phyloP scores from a whole-genome alignment of 768 basidiomycete species.

The Boletus reticuloceps region DNA sequence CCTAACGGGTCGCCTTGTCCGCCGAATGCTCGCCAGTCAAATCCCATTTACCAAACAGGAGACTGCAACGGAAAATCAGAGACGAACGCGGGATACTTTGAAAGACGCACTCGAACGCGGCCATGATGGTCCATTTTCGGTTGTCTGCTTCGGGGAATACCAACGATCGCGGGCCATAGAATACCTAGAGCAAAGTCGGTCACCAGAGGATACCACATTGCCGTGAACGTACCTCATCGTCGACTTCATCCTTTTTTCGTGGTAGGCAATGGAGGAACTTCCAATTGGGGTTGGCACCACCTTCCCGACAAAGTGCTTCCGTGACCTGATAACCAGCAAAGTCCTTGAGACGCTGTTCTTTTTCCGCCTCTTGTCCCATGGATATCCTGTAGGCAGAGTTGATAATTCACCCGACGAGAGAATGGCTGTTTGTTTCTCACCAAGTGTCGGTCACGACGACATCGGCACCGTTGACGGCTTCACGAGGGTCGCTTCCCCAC shows the following conservation, averaged over 20 bases:
- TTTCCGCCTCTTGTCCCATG: slow-evolving; percentile 98
- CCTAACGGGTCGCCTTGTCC: slow-evolving; percentile 8
- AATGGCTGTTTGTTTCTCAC: slow-evolving; percentile 37
- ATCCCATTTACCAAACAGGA: slow-evolving; percentile 49
- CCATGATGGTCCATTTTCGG: slow-evolving; percentile 96
- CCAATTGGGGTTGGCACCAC: slow-evolving; percentile 85
- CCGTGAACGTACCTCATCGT: slow-evolving; percentile 71
- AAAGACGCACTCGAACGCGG: slow-evolving; percentile 75
- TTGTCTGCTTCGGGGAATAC: slow-evolving; percentile 96
- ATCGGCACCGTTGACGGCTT: slow-evolving; percentile 87
- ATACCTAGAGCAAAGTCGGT: slow-evolving; percentile 52
- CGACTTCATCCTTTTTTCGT: slow-evolving; percentile 88
- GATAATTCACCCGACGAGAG: not conserved
- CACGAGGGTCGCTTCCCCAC: slow-evolving; percentile 77
- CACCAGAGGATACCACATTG: not conserved
- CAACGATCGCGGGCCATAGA: slow-evolving; percentile 88
- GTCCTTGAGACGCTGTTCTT: slow-evolving; percentile 77
- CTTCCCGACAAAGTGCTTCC: slow-evolving; percentile 75
- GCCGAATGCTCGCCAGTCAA: slow-evolving; percentile 20
- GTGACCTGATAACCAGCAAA: slow-evolving; percentile 96
- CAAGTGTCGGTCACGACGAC: slow-evolving; percentile 98
- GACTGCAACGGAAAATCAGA: slow-evolving; percentile 14
- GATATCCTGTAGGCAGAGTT: slow-evolving; percentile 67
- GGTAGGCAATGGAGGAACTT: slow-evolving; percentile 97
- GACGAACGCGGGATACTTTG: not conserved